phyloP scores from a whole-genome alignment of 2,329 filamentous ascomycete genomes.

The Tolypocladium ovalisporum region DNA sequence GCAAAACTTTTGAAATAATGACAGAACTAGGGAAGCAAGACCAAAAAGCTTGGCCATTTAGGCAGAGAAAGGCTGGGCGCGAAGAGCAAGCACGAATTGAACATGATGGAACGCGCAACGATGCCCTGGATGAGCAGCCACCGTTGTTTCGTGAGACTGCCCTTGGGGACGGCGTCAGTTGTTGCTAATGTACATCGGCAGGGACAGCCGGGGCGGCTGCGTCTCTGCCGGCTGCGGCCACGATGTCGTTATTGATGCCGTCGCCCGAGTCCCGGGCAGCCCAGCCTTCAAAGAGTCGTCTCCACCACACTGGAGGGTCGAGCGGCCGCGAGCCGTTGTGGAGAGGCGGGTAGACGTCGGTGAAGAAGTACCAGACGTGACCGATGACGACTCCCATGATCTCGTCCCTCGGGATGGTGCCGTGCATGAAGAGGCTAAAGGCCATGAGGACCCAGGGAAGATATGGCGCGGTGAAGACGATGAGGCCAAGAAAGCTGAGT shows the following conservation, averaged over 20 bases:
- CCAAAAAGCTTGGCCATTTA: not conserved
- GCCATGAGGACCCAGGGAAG: conserved; percentile 92
- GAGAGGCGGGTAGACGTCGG: conserved; percentile 87
- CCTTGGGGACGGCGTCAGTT: not conserved
- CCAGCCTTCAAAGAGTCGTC: conserved; percentile 64
- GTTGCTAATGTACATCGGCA: not conserved
- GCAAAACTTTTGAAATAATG: not conserved
- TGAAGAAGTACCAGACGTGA: conserved; percentile 97
- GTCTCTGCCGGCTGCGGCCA: conserved; percentile 39
- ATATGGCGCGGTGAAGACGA: conserved; percentile 90
- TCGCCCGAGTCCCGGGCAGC: conserved; percentile 36
- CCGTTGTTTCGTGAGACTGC: too few relatives aligned
- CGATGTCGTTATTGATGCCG: conserved; percentile 51
- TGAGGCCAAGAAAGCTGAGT: conserved; percentile 75
- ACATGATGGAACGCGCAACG: not conserved
- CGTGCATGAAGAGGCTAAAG: conserved; percentile 86
- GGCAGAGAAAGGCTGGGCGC: not conserved
- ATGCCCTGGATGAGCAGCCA: not conserved
- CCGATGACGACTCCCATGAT: conserved; percentile 91
- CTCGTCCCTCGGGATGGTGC: conserved; percentile 85
- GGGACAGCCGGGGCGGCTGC: not conserved
- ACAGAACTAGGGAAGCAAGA: not conserved
- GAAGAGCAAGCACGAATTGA: not conserved
- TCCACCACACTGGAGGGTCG: conserved; percentile 86
- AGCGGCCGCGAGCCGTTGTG: conserved; percentile 77